These are phyloP conservation scores for Nitzschia inconspicua DNA, from an alignment of 108 stramenopile genomes.

Conservation along the genomic window DNA sequence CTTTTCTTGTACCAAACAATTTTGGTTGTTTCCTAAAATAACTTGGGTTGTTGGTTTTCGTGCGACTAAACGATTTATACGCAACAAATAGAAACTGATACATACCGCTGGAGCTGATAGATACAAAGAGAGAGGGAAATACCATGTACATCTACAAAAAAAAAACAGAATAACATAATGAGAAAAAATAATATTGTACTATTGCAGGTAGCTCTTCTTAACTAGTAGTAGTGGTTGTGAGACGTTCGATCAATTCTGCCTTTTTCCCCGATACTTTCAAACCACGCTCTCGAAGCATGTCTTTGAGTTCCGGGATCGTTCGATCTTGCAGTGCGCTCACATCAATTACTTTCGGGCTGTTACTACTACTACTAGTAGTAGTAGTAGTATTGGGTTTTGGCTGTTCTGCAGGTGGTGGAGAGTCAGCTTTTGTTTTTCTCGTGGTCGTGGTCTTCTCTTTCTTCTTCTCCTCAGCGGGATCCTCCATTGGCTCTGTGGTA, in stretches of 20 bases:
- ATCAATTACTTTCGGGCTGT: not conserved
- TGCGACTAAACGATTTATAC: too few relatives aligned
- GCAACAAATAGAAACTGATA: too few relatives aligned
- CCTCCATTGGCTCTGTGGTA: not conserved
- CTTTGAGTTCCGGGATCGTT: constrained; percentile 76
- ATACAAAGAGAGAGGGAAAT: too few relatives aligned
- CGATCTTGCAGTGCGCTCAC: constrained; percentile 13
- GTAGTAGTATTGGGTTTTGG: not conserved
- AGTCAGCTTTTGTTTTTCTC: not conserved
- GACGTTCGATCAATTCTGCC: constrained; percentile 75
- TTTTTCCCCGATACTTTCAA: constrained; percentile 85
- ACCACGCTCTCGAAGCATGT: constrained; percentile 61
- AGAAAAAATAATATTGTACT: too few relatives aligned
- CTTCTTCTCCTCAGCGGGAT: not conserved
- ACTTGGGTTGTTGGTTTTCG: too few relatives aligned
- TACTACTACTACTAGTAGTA: not conserved
- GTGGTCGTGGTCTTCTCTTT: not conserved
- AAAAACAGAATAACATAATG: too few relatives aligned
- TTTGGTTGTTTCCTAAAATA: too few relatives aligned
- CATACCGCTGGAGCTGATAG: too few relatives aligned
- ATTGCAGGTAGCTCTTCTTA: too few relatives aligned
- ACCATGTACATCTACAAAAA: too few relatives aligned
- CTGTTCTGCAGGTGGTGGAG: too few relatives aligned
- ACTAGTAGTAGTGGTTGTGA: constrained; percentile 13
- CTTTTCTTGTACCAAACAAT: too few relatives aligned